phyloP scores from a whole-genome alignment of 192 early-diverging fungal species.

The Tieghemiomyces parasiticus region DNA sequence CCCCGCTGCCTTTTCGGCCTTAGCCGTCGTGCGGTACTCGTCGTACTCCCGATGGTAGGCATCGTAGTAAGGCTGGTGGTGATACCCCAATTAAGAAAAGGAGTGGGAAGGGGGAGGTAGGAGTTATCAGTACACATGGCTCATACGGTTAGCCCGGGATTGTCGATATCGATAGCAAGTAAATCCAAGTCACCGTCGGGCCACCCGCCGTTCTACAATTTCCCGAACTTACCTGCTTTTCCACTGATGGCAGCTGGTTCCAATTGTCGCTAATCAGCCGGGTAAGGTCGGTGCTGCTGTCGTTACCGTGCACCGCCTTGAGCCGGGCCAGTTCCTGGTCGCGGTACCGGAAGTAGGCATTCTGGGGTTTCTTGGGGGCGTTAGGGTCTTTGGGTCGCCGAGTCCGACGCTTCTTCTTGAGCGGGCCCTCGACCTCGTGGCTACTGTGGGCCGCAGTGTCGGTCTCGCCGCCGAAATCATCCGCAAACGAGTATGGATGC shows the following conservation, averaged over 20 bases:
- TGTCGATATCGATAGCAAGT: no score
- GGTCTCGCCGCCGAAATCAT: no score
- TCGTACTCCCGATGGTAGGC: neutral
- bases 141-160: no score
- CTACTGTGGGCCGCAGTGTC: no score
- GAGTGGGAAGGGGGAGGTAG: no score
- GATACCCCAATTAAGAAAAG: no score
- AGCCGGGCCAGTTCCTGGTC: constrained; percentile 27
- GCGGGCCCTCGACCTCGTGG: neutral
- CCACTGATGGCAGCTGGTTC: constrained; percentile 21
- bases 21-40: constrained; percentile 5
- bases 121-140: no score
- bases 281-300: constrained; percentile 27
- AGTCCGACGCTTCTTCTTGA: constrained; percentile 13
- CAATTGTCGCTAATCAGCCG: constrained; percentile 28
- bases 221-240: constrained; percentile 17
- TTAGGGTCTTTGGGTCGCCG: constrained; percentile 24
- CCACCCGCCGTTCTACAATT: no score
- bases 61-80: neutral
- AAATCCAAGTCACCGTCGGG: no score
- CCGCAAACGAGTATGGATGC: no score
- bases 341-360: constrained; percentile 32
- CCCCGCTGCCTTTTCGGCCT: no score
- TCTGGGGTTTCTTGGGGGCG: constrained; percentile 29
- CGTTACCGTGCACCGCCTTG: constrained; percentile 20